phyloP scores from a whole-genome alignment of 2,329 filamentous ascomycete species.

The Diaporthe sp. region DNA sequence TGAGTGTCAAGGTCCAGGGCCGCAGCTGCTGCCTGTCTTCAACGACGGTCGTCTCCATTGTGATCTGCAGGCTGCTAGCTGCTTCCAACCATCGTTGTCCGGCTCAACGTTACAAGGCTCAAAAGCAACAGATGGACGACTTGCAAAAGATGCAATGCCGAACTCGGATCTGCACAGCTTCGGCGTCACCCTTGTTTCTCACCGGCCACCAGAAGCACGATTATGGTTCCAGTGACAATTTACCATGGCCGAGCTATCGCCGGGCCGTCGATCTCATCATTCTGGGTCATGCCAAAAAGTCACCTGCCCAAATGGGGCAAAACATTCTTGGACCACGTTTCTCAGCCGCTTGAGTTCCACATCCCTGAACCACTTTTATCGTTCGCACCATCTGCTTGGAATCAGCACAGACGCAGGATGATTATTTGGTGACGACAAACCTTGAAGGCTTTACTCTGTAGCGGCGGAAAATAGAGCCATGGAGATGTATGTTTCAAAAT shows the following conservation, averaged over 20 bases:
- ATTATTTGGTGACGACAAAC: not conserved
- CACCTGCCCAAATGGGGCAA: conserved; percentile 5
- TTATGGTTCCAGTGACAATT: not conserved
- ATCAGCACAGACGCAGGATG: not conserved
- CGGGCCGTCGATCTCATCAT: conserved; percentile 24
- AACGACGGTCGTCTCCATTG: conserved; percentile 13
- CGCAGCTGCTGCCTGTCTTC: conserved; percentile 10
- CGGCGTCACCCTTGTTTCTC: not conserved
- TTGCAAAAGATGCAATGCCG: not conserved
- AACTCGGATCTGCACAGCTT: conserved; percentile 9
- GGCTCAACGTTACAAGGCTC: not conserved
- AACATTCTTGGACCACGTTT: conserved; percentile 2
- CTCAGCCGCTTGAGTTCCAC: conserved; percentile 3
- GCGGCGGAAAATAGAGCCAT: not conserved
- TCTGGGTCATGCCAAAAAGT: not conserved
- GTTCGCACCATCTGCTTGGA: not conserved
- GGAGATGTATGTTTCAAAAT: not conserved
- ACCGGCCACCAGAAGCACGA: too few relatives aligned
- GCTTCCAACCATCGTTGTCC: not conserved
- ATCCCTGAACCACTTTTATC: conserved; percentile 9
- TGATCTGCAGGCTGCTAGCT: conserved; percentile 18
- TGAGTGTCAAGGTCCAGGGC: not conserved
- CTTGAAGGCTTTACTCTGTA: not conserved
- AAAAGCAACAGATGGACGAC: not conserved
- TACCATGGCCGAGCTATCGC: not conserved